Base-by-base conservation (phyloP, 2,329 filamentous ascomycete genomes). In the Sarocladium brachiariae region DNA sequence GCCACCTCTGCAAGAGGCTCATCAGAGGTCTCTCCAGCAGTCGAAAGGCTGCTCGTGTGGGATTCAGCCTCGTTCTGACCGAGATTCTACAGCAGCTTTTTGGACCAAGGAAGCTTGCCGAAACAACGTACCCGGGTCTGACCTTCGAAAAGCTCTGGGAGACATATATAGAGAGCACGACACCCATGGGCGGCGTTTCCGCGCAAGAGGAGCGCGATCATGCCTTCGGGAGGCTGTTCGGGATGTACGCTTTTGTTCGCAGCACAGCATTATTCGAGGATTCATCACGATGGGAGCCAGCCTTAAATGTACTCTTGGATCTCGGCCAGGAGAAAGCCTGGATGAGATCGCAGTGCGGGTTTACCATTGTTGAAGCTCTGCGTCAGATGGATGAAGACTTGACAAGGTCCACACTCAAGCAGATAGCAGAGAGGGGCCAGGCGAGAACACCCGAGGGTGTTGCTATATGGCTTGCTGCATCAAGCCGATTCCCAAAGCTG, bases 1-100 rank as follows among this genome's bases (percentile, higher is more conserved):
- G 79, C 52, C 81, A 85, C 58, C 68, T 85, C 25, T 78, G 81
- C 55, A 79, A 80, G 62, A 78, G 86, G 23, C 74, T 99, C 33
- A 89, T 96, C 65, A 83, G 88, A 50, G 93, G 93, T 35, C 81
- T 97, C 16, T 90, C 91, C 54, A 96, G 90, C 64, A 86, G 89
- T 50, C 84, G 89, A 52, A 96, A 96, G 70, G 89, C 88, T 11
- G 89, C 92, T 16, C 80, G 93, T 23, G 72, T 93, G 48, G 93
- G 93, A 3, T 96, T 95, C 65, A 95, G 89, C 50, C 76, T 96
- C 51, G 92, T 92, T 0, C 71, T 97, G 57, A 86, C 90, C 0
- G 91, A 96, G 66, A 71, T 95, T 8, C 65, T 96, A 39, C 76
- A 80, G 4, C 81, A 92, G 60, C 69, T 91, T 4, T 87, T 86